A percentile compares a stretch with the other conserved stretches of the same genome.
These are phyloP conservation scores for Anaeromyces robustus DNA, from an alignment of 192 early-diverging fungal genomes.

Conservation along the genomic window DNA sequence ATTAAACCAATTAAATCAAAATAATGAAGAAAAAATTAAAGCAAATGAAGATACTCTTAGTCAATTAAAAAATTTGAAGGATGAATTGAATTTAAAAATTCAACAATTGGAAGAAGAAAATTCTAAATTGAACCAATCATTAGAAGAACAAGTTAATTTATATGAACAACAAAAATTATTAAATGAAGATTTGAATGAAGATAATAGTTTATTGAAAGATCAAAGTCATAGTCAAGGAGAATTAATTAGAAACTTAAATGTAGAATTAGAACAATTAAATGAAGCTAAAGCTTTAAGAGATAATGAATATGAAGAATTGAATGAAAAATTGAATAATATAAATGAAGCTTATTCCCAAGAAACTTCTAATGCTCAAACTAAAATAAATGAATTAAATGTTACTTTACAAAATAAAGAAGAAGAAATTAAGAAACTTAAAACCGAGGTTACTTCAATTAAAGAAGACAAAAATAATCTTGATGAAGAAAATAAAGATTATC, in stretches of 20 bases:
- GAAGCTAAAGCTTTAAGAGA: not conserved
- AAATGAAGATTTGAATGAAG: not conserved
- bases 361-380: not conserved
- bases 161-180: not conserved
- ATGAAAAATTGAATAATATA: not conserved
- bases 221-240: not conserved
- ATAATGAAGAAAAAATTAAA: not conserved
- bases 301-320: not conserved
- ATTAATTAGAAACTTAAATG: not conserved
- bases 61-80: not conserved
- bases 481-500: not conserved
- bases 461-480: not conserved
- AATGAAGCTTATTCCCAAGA: not conserved
- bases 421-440: not conserved
- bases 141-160: not conserved
- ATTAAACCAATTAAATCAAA: not conserved
- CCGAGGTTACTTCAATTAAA: not conserved
- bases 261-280: not conserved
- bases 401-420: not conserved
- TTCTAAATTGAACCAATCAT: not conserved
- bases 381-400: not conserved
- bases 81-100: not conserved
- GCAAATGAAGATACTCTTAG: not conserved
- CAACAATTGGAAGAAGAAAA: not conserved
- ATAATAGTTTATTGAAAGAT: not conserved